These are phyloP conservation scores for Sordariomycetes sp. DNA, from an alignment of 2,329 filamentous ascomycete genomes.

Conservation along the genomic window DNA sequence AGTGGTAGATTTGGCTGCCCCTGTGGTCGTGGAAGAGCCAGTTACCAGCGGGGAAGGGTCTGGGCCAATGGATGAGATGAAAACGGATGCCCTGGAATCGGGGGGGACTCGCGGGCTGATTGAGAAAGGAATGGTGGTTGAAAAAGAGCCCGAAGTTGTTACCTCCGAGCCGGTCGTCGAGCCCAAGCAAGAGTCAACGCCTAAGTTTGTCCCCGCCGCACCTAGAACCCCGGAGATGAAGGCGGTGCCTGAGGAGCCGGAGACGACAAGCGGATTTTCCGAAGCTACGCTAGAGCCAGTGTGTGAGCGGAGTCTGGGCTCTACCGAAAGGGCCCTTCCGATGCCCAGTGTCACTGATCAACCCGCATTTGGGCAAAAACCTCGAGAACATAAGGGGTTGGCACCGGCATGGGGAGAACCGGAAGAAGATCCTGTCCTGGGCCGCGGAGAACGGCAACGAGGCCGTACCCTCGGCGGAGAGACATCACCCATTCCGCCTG, in stretches of 20 bases:
- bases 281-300: background rate
- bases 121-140: background rate
- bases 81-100: background rate
- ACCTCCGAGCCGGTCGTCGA: background rate
- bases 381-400: background rate
- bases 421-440: constrained; percentile 20
- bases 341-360: background rate
- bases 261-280: background rate
- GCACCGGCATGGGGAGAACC: background rate
- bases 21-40: background rate
- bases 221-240: background rate
- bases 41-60: background rate
- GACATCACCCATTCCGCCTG: background rate
- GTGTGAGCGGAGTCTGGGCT: too few species aligned
- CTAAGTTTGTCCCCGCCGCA: background rate
- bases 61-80: background rate
- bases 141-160: background rate
- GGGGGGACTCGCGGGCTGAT: background rate
- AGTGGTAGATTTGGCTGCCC: background rate
- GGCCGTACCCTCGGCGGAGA: background rate
- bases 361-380: background rate
- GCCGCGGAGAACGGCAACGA: constrained; percentile 12
- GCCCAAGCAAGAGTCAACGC: background rate
- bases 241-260: background rate
- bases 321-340: background rate